These are phyloP conservation scores for Zostera marina DNA, from an alignment of 116 monocot species.

Conservation along the genomic window DNA sequence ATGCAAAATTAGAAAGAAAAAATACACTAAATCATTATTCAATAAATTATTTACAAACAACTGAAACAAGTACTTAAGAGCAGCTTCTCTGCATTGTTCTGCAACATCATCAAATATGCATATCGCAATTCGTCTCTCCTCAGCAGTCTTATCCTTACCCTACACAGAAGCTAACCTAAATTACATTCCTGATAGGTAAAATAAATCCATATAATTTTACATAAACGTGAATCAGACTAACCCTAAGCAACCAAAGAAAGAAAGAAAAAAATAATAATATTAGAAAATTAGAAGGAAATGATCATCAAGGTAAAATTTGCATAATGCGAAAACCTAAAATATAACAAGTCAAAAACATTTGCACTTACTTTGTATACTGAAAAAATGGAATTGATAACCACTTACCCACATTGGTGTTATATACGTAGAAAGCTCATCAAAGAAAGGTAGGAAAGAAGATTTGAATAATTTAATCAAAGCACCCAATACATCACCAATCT, in stretches of 20 bases:
- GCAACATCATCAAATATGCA: conserved; percentile 99
- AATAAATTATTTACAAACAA: not conserved
- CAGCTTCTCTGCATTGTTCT: conserved; percentile 87
- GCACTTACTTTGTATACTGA: not conserved
- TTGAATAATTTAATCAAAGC: conserved; percentile 90
- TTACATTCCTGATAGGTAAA: not conserved
- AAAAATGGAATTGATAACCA: conserved; percentile 3
- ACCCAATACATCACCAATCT: conserved; percentile 90
- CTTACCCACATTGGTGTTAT: conserved; percentile 98
- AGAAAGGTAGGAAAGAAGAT: conserved; percentile 80
- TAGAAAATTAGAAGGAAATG: not conserved
- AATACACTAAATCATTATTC: not conserved
- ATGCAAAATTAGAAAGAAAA: not conserved
- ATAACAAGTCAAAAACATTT: not conserved
- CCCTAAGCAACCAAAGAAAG: not conserved
- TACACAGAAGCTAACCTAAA: conserved; percentile 6
- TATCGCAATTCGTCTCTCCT: conserved; percentile 93
- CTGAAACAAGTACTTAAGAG: conserved; percentile 62
- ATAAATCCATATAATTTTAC: no score
- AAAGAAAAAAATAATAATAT: not conserved
- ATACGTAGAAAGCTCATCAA: conserved; percentile 84
- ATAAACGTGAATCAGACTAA: no score
- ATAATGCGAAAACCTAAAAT: not conserved
- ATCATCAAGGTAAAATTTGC: not conserved
- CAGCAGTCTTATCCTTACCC: conserved; percentile 92